These are phyloP conservation scores for Suhomyces panamericanus DNA, from an alignment of 1,139 yeast species.

Conservation along the genomic window DNA sequence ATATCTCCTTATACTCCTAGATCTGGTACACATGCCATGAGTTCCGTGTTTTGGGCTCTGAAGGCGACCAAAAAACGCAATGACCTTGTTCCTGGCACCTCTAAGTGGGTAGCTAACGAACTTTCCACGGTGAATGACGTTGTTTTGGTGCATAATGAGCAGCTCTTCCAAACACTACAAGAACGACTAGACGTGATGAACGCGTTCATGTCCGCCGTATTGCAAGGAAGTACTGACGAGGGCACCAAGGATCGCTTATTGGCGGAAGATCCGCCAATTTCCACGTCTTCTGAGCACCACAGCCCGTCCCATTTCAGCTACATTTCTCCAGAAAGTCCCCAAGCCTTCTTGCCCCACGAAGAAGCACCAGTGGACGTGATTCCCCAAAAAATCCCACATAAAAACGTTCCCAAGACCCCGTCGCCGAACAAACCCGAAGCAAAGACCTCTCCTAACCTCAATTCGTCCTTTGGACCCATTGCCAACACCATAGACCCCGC, in stretches of 20 bases:
- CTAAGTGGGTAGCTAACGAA: slow-evolving; percentile 40
- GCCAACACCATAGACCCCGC: slow-evolving; percentile 17
- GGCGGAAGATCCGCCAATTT: not conserved
- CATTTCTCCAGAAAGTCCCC: slow-evolving; percentile 3
- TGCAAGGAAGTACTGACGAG: slow-evolving; percentile 13
- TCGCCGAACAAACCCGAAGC: slow-evolving; percentile 11
- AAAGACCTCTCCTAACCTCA: slow-evolving; percentile 19
- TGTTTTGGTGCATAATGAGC: slow-evolving; percentile 27
- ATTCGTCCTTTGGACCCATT: slow-evolving; percentile 25
- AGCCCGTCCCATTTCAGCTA: slow-evolving; percentile 12
- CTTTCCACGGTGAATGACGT: slow-evolving; percentile 30
- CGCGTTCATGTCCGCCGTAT: slow-evolving; percentile 24
- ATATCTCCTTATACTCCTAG: not conserved
- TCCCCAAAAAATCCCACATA: not conserved
- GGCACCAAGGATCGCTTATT: not conserved
- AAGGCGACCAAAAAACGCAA: slow-evolving; percentile 31
- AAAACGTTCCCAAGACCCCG: slow-evolving; percentile 10
- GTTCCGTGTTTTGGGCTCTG: slow-evolving; percentile 37
- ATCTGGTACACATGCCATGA: slow-evolving; percentile 16
- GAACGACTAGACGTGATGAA: slow-evolving; percentile 25
- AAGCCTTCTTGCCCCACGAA: not conserved
- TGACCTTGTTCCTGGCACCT: slow-evolving; percentile 40
- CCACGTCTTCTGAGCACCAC: not conserved
- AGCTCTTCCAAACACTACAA: slow-evolving; percentile 21
- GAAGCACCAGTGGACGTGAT: not conserved